These are phyloP conservation scores for Blastocladiella britannica DNA, from an alignment of 192 early-diverging fungal species.

Conservation along the genomic window DNA sequence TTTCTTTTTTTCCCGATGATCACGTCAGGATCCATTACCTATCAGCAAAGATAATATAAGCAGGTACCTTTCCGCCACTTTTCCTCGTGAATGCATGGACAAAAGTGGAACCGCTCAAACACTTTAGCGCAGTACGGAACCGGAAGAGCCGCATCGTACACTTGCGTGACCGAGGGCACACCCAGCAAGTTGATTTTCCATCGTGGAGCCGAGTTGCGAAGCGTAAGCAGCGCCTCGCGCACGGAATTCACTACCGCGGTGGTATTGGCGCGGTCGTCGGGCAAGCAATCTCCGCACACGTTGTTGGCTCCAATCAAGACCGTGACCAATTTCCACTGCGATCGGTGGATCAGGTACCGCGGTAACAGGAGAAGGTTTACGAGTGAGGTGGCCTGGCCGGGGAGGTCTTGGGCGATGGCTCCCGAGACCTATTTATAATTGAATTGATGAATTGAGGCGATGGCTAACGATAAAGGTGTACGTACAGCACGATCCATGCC, in stretches of 20 bases:
- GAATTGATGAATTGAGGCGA: background rate
- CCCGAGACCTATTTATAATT: slow-evolving; percentile 20
- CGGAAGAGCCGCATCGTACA: background rate
- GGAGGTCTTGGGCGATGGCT: slow-evolving; percentile 19
- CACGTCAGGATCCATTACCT: no score
- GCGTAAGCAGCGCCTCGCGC: background rate
- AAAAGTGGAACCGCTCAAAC: background rate
- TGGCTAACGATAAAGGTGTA: background rate
- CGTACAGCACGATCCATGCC: slow-evolving; percentile 26
- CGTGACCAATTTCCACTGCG: slow-evolving; percentile 29
- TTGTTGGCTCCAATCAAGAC: slow-evolving; percentile 35
- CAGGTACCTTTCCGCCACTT: background rate
- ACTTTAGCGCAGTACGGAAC: background rate
- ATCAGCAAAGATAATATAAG: no score
- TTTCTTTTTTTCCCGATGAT: background rate
- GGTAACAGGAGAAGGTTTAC: slow-evolving; percentile 8
- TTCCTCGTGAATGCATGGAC: background rate
- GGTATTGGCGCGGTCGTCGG: background rate
- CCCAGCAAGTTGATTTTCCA: background rate
- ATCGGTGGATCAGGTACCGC: slow-evolving; percentile 13
- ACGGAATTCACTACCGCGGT: background rate
- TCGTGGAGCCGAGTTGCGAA: background rate
- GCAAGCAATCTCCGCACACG: slow-evolving; percentile 18
- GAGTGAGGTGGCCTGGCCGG: slow-evolving; percentile 14
- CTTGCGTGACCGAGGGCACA: background rate